Base-by-base conservation (phyloP, 31 red algal species). In the Porphyra umbilicalis region DNA sequence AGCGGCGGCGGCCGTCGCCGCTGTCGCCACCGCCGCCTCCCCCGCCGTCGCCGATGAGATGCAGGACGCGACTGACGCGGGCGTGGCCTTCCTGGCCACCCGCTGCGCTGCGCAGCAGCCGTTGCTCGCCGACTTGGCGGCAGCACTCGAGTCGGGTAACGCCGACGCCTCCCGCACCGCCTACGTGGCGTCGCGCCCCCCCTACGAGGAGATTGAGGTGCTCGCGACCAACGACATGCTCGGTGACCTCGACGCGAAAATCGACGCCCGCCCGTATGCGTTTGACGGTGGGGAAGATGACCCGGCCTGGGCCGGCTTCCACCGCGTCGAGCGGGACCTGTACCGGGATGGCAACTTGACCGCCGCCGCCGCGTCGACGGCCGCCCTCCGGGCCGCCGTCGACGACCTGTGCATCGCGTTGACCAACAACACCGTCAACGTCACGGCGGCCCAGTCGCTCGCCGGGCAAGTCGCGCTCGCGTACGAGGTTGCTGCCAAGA, bases 261-360 rank as follows among this genome's bases (percentile, higher is more conserved):
- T 93, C 37, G 90, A 93, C 79, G 85, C 90, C 8, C 90, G 90
- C 35, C 86, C 90, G 16, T 88, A 93, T 39, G 86, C 42, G 11
- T 84, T 89, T 77, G 76, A 80, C 30, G 39, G 38, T 4, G 91
- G 91, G 20, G 91, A 93, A 33, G 79, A 89, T 76, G 80, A 89
- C 46, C 35, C 39, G 4, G 31, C 20, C 4, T 93, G 80, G 36
- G 37, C 33, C 16, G 91, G 91, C 38, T 93, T 93, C 77, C 91
- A 93, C 82, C n/a, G 83, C 25, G 33, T 93, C 35, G 91, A 89
- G 82, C 82, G 86, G 35, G 78, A 83, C 46, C 71, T 93, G 35
- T 93, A 85, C 87, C 81, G 91, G 35, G 90, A 93, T 36, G 44
- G 79, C 30, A 31, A 80, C 29, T 33, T 78, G 29, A 4, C 20